phyloP scores from a whole-genome alignment of 2,329 filamentous ascomycete genomes.

The Xylogone sp. region DNA sequence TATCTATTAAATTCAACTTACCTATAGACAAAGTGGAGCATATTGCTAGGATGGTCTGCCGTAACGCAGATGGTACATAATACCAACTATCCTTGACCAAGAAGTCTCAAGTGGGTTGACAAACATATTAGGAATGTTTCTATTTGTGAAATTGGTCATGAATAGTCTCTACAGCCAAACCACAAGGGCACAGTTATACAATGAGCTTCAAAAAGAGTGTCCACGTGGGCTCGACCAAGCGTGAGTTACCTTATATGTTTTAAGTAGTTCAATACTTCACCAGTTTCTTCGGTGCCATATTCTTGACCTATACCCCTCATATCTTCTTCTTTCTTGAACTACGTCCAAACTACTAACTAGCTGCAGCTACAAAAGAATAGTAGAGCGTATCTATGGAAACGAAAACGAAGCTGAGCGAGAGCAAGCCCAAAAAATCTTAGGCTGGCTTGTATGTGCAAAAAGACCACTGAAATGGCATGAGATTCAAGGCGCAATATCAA shows the following conservation, averaged over 20 bases:
- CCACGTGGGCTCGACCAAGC: constrained; percentile 12
- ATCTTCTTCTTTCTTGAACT: no score
- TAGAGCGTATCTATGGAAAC: constrained; percentile 17
- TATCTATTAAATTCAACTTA: constrained; percentile 20
- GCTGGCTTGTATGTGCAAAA: constrained; percentile 36
- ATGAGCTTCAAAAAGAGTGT: constrained; percentile 11
- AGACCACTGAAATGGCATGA: constrained; percentile 36
- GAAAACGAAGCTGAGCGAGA: not conserved
- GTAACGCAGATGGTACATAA: constrained; percentile 16
- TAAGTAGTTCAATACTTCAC: not conserved
- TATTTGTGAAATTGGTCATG: constrained; percentile 27
- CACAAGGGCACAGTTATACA: not conserved
- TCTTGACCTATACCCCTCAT: no score
- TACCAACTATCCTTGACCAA: no score
- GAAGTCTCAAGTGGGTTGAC: no score
- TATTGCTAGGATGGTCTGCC: constrained; percentile 15
- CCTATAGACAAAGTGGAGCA: constrained; percentile 7
- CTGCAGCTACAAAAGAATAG: constrained; percentile 3
- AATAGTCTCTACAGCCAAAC: constrained; percentile 18
- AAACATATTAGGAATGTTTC: constrained; percentile 30
- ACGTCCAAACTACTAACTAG: no score
- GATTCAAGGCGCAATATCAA: constrained; percentile 34
- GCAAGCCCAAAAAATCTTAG: constrained; percentile 24
- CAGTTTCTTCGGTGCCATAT: no score
- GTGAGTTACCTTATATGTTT: constrained; percentile 6